Percentiles rank a stretch among this genome's conserved stretches.
Conservation (phyloP, 768 basidiomycete species). For the Rhizopogon vesiculosus region DNA sequence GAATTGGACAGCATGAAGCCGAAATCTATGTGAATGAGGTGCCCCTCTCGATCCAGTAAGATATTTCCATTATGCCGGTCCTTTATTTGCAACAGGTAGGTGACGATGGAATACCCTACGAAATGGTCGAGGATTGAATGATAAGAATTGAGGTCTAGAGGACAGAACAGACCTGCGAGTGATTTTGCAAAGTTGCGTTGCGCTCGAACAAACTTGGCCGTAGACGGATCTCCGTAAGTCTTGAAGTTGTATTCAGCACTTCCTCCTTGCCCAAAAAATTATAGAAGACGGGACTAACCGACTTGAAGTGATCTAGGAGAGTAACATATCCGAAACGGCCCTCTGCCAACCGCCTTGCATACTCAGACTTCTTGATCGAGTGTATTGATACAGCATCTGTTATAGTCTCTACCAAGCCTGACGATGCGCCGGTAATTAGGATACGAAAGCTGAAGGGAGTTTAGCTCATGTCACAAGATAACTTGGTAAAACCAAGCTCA, state of each 20-base stretch:
- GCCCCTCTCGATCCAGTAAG: conserved; percentile 90
- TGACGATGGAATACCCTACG: conserved; percentile 87
- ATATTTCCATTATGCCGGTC: conserved; percentile 99
- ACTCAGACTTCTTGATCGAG: conserved; percentile 98
- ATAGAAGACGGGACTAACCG: conserved; percentile 35
- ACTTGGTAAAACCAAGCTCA: conserved; percentile 26
- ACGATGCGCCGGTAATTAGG: conserved; percentile 87
- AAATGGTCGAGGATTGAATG: background rate
- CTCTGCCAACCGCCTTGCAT: conserved; percentile 79
- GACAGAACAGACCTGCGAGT: conserved; percentile 56
- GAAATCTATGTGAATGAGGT: conserved; percentile 96
- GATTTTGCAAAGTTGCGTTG: conserved; percentile 94
- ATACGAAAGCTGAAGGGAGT: conserved; percentile 76
- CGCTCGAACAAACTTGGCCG: conserved; percentile 83
- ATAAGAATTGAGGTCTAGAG: background rate
- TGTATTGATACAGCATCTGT: conserved; percentile 98
- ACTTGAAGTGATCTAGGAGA: conserved; percentile 86
- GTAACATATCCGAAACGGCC: conserved; percentile 85
- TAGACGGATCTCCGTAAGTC: conserved; percentile 88
- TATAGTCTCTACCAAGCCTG: conserved; percentile 96
- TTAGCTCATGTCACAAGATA: background rate
- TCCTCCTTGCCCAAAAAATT: too few relatives aligned
- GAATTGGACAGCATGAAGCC: conserved; percentile 98
- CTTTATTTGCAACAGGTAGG: conserved; percentile 96
- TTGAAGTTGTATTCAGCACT: conserved; percentile 21